These are phyloP conservation scores for Grigorovia yakushimaensis DNA, from an alignment of 805 yeast genomes.

Conservation along the genomic window DNA sequence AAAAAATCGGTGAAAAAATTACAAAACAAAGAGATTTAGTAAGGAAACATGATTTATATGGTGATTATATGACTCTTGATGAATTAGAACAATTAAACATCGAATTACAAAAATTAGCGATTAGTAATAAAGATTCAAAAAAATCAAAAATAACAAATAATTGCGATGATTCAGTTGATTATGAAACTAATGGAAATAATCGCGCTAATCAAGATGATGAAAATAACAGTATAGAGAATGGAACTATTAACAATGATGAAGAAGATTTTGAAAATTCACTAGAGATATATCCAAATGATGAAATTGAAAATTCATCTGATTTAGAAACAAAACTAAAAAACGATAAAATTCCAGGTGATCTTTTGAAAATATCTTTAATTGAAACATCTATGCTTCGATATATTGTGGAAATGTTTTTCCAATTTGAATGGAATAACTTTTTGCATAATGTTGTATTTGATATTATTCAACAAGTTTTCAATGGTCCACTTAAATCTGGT, in stretches of 20 bases:
- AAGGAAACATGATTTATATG: slow-evolving; percentile 30
- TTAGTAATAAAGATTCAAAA: background rate
- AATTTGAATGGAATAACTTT: slow-evolving; percentile 74
- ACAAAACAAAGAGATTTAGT: slow-evolving; percentile 61
- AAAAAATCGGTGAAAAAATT: slow-evolving; percentile 57
- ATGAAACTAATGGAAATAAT: slow-evolving; percentile 5
- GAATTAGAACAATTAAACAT: slow-evolving; percentile 1
- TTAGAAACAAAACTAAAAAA: slow-evolving; percentile 28
- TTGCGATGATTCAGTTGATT: slow-evolving; percentile 1
- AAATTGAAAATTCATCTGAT: slow-evolving; percentile 20
- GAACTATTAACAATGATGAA: slow-evolving; percentile 11
- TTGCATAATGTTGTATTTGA: slow-evolving; percentile 80
- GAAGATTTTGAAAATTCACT: slow-evolving; percentile 4
- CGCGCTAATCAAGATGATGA: slow-evolving; percentile 2
- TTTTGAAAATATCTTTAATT: slow-evolving; percentile 53
- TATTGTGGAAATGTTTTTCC: slow-evolving; percentile 56
- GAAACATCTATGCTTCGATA: slow-evolving; percentile 51
- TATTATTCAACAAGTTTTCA: slow-evolving; percentile 68
- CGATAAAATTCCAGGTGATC: slow-evolving; percentile 60
- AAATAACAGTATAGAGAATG: slow-evolving; percentile 6
- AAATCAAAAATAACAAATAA: background rate
- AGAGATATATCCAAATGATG: slow-evolving; percentile 12
- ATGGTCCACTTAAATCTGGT: slow-evolving; percentile 61
- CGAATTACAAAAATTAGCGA: slow-evolving; percentile 1
- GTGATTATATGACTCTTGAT: slow-evolving; percentile 7